Base-by-base conservation (phyloP, 352 stramenopile genomes). In the Peronosclerospora sorghi region DNA sequence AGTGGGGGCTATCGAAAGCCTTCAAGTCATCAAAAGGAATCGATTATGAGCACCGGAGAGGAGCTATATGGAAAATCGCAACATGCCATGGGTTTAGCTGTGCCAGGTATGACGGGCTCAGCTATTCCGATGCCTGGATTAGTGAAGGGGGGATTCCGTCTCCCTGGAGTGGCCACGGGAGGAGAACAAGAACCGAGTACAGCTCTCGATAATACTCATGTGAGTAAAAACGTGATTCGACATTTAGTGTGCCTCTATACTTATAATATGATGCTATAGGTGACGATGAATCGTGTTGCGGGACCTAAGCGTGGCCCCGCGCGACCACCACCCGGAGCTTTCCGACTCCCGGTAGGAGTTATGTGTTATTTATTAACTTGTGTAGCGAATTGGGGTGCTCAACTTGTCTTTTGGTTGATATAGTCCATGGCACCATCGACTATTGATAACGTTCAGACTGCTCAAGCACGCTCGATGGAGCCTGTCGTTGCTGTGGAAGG, bases 31-130 rank as follows among this genome's bases (percentile, higher is more conserved):
- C 53, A 59, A 29, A 35, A 49, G 3, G 58, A 63, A 38, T 83
- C 73, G 27, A 89, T 89, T 32, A 87, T 92, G 73, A 83, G 62
- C 30, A 92, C 80, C 5, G 80, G 80, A 9, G 80, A 92, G 38
- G 74, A 67, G 19, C 68, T 86, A 48, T 92, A 90, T 48, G 73
- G 59, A 51, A 61, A 86, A 32, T 69, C 48, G 15, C 64, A 82
- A 38, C 69, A 83, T 36, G 60, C 65, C 24, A 83, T 82, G 63
- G 77, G 77, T 9, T 68, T 89, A 7, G 56, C 73, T 2, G 86
- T 92, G 71, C 80, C 80, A 2, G 80, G 76, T 8, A 86, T 92
- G 73, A 63, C 45, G 3, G 76, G 75, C 0, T 75, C 73, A 3
- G 80, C 74, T 5, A 79, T 92, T 48, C 80, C 80, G 0, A 92